Base-by-base conservation (phyloP, 169 alveolate species). In the Cryptosporidium canis region DNA sequence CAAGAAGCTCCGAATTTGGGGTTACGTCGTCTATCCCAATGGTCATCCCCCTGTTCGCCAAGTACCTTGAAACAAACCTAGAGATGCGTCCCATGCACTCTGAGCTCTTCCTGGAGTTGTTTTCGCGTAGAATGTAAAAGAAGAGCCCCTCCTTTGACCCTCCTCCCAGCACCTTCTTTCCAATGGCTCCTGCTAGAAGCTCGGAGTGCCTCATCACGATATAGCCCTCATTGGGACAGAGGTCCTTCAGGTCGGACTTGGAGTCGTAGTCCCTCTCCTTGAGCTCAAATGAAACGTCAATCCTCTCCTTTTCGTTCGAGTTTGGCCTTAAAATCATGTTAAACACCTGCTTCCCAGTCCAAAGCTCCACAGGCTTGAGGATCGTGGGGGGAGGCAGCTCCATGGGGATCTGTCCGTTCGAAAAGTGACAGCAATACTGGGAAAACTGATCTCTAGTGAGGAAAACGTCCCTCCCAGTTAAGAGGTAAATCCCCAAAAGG, bases 291-390 rank as follows among this genome's bases (percentile, higher is more conserved):
- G 96, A 96, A 6, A 97, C 96, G 14, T 92, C 90, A 1, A 96
- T 94, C 72, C 94, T 93, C 55, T 92, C 90, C 53, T 93, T 93
- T 48, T 94, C 93, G 7, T 45, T 77, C 18, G 87, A 61, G 90
- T 96, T 96, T 8, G 99, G 99, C 66, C 97, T 94, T 31, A 98
- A 91, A 70, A 98, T 91, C 29, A 96, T 95, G 39, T 93, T 91
- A 83, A 97, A 94, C 43, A 97, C 95, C 90, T 98, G 99, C 85
- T 98, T 98, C 11, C 99, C 99, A 8, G 99, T 97, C 99, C 99
- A 98, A 71, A 98, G 95, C 92, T 96, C 98, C 56, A 94, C 95
- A 27, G 99, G 99, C 83, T 97, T 95, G 56, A 96, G 67, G 29
- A 97, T 94, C 3, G 98, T 93, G 11, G 99, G 99, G 16, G 98